Base-by-base conservation (phyloP, 2,329 filamentous ascomycete species). In the Talaromyces amestolkiae region DNA sequence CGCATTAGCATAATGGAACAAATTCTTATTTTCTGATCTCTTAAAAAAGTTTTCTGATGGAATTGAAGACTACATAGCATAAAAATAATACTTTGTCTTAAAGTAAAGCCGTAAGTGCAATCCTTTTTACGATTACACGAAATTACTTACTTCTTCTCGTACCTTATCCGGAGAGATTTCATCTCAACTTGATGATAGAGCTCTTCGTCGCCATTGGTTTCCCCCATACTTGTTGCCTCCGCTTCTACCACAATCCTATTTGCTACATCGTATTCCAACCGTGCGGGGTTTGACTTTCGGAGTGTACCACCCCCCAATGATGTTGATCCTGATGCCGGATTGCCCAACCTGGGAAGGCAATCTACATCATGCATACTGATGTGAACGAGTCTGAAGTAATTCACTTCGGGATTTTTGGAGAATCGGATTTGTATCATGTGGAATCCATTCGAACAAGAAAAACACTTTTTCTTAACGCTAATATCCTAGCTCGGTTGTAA, bases 251-350 rank as follows among this genome's bases (percentile, higher is more conserved):
- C 6, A 3, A 2, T 49, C 47, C 11, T 13, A 51, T 51, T 51
- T 51, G 24, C 47, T 7, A 45, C 6, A 39, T 53, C 49, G 13
- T 53, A 9, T 39, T n/a, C 33, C 19, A 37, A 24, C 13, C 54
- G 39, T 58, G 54, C 54, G 54, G 54, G 54, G 54, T 58, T 39
- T 24, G 3, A 58, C 22, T n/a, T 31, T 45, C 56, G 56, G 56
- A 59, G 56, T 39, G 56, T 59, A 19, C 56, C 54, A 58, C 54
- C 43, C 51, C 5, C 33, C n/a, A 56, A 22, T 39, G 1, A 35
- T 58, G 53, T 37, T 24, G 53, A 39, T 35, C 31, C 3, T 58
- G 53, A 39, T 24, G 1, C 33, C 10, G 33, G 24, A n/a, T 17
- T 58, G 54, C 7, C 54, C 54, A 17, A 15, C 54, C 39, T 58